Conservation (phyloP, 345 rosid genomes). For the Camelina laxa region DNA sequence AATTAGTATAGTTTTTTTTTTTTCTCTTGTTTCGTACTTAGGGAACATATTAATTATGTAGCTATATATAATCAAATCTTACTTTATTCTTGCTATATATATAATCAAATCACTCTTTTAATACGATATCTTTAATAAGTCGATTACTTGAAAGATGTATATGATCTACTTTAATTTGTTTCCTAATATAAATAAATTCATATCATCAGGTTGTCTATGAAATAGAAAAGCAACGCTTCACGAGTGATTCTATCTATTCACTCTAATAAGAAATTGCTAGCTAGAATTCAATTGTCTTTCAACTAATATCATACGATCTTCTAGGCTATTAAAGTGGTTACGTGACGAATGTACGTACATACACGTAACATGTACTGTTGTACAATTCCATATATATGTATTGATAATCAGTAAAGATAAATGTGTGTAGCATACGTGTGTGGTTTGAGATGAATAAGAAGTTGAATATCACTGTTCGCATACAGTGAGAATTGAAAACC, state of each 20-base stretch:
- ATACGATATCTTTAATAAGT: background rate
- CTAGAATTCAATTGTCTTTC: background rate
- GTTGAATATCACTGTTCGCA: conserved; percentile 22
- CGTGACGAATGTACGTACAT: background rate
- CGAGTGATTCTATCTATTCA: background rate
- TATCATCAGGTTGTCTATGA: background rate
- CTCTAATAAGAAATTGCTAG: background rate
- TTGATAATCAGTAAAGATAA: background rate
- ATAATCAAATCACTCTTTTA: background rate
- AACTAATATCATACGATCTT: background rate
- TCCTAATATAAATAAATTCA: background rate
- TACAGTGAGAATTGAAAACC: conserved; percentile 30
- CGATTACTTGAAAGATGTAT: background rate
- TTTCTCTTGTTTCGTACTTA: background rate
- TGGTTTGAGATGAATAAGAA: conserved; percentile 26
- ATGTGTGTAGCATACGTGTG: conserved; percentile 20
- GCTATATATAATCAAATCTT: no score
- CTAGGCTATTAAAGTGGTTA: background rate
- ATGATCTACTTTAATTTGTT: conserved; percentile 1
- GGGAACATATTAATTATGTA: background rate
- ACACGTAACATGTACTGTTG: conserved; percentile 20
- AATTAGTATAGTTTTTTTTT: background rate
- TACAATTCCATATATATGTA: background rate
- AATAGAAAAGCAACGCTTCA: background rate
- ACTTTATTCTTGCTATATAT: conserved; percentile 4